phyloP scores from a whole-genome alignment of 2,329 filamentous ascomycete species.

The Aspergillus pseudoviridinutans region DNA sequence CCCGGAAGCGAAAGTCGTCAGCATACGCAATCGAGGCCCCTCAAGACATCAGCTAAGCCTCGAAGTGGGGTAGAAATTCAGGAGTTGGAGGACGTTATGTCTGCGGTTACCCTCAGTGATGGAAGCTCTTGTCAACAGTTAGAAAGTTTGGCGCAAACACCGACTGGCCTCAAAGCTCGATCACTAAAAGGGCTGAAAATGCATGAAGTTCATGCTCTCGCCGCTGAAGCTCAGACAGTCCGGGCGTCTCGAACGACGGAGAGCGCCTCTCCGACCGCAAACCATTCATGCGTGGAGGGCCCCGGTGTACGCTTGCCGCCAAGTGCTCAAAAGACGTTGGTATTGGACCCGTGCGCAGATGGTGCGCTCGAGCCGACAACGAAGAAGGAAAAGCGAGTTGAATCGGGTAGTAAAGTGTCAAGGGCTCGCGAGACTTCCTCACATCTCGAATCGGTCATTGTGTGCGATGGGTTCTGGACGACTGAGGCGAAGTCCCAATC shows the following conservation, averaged over 20 bases:
- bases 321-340: neutral
- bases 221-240: neutral
- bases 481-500: slow-evolving; percentile 5
- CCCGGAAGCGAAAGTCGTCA: slow-evolving; percentile 1
- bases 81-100: slow-evolving; percentile 17
- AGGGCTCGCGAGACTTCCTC: neutral
- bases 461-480: slow-evolving; percentile 8
- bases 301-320: neutral
- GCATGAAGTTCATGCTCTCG: neutral
- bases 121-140: neutral
- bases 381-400: neutral
- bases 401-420: neutral
- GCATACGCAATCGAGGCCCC: neutral
- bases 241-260: neutral
- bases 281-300: neutral
- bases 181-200: slow-evolving; percentile 8
- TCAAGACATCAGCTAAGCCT: neutral
- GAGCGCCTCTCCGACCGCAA: neutral
- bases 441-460: slow-evolving; percentile 12
- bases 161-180: neutral
- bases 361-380: neutral
- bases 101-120: slow-evolving; percentile 15
- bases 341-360: neutral
- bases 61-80: slow-evolving; percentile 4
- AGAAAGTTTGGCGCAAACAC: neutral